These are phyloP conservation scores for Dichomitus squalens DNA, from an alignment of 1,284 basidiomycete species.

Conservation along the genomic window DNA sequence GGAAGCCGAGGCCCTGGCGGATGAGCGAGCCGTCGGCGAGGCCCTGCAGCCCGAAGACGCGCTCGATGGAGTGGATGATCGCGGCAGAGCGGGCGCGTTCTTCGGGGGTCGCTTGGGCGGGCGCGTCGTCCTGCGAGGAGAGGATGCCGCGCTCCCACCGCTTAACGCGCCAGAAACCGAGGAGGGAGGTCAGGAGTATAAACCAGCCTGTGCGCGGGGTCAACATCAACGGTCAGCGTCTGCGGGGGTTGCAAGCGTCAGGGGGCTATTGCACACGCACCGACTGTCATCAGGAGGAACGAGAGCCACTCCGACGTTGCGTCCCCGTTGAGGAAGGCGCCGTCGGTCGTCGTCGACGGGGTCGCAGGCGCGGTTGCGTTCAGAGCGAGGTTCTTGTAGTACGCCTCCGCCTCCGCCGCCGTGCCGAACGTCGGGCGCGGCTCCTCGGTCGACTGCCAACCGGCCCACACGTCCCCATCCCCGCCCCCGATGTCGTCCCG, in stretches of 20 bases:
- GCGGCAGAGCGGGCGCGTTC: conserved; percentile 23
- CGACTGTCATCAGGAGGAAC: conserved; percentile 92
- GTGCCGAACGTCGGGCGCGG: conserved; percentile 43
- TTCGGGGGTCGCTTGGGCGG: conserved; percentile 32
- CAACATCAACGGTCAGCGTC: not conserved
- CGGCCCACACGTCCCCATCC: conserved; percentile 27
- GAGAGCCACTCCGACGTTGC: conserved; percentile 86
- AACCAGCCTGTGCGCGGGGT: conserved; percentile 72
- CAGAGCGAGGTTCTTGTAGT: conserved; percentile 39
- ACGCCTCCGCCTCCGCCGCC: conserved; percentile 51
- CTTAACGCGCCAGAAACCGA: conserved; percentile 93
- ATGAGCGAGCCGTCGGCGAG: conserved; percentile 47
- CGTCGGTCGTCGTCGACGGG: conserved; percentile 16
- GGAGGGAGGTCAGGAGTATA: conserved; percentile 82
- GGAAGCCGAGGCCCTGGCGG: conserved; percentile 50
- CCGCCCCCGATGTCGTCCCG: conserved; percentile 35
- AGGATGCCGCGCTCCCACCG: conserved; percentile 82
- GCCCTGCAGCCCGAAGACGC: conserved; percentile 46
- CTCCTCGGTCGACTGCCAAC: conserved; percentile 24
- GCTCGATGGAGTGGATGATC: conserved; percentile 42
- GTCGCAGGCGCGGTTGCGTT: conserved; percentile 26
- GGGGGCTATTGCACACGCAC: conserved; percentile 40
- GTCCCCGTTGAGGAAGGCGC: conserved; percentile 36
- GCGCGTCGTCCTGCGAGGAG: conserved; percentile 32
- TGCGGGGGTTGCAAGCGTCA: not conserved